Evolutionary conservation across 352 stramenopile species (phyloP).

Genomic region (Globisporangium uncinulatum): DNA sequence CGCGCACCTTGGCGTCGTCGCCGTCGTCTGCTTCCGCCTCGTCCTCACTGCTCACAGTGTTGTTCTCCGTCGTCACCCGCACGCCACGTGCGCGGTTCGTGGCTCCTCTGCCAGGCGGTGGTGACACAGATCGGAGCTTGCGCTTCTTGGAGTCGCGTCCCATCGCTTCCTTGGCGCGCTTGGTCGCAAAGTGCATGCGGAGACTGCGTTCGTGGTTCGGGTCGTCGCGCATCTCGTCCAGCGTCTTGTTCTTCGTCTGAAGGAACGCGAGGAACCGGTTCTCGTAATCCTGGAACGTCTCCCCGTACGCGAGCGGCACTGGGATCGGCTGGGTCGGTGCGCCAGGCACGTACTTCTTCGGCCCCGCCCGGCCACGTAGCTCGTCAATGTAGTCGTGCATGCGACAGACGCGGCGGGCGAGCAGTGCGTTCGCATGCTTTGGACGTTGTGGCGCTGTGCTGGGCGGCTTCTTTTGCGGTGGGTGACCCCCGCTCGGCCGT

Average conservation of each 20-base stretch:
- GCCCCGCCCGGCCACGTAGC: not conserved
- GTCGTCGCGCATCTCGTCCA: conserved; percentile 4
- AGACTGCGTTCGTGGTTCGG: conserved; percentile 10
- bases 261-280: conserved; percentile 15
- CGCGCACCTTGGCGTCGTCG: not conserved
- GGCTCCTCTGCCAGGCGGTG: not conserved
- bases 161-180: not conserved
- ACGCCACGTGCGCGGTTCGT: not conserved
- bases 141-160: not conserved
- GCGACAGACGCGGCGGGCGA: conserved; percentile 3
- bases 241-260: not conserved
- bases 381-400: conserved; percentile 3
- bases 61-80: too few relatives aligned
- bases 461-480: too few relatives aligned
- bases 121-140: not conserved
- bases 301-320: conserved; percentile 9
- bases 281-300: conserved; percentile 18
- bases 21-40: not conserved
- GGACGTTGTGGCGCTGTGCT: not conserved
- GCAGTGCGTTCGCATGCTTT: conserved; percentile 1
- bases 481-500: too few relatives aligned
- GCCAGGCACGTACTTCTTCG: not conserved
- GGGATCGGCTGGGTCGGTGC: conserved; percentile 9
- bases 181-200: conserved; percentile 15
- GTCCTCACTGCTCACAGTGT: too few relatives aligned